Percentiles rank a stretch among this genome's conserved stretches.
Conservation (phyloP, 2,329 filamentous ascomycete species). For the Cladosporium oxysporum region DNA sequence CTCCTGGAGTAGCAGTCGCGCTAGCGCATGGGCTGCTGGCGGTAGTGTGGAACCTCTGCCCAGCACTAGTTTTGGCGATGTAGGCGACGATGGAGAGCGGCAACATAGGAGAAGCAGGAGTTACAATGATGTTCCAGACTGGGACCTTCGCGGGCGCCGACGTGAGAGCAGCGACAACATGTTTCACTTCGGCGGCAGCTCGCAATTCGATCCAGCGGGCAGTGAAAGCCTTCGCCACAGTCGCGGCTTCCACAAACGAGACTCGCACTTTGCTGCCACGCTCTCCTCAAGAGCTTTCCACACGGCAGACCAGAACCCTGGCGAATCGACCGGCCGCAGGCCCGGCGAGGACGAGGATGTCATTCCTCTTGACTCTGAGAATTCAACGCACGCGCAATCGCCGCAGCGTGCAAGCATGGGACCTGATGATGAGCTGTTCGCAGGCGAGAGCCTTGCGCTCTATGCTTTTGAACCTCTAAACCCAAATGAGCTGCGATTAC, state of each 20-base stretch:
- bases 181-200: slow-evolving; percentile 23
- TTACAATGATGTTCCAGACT: slow-evolving; percentile 93
- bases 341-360: slow-evolving; percentile 17
- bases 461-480: slow-evolving; percentile 96
- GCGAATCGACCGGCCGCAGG: slow-evolving; percentile 4
- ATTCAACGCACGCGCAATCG: slow-evolving; percentile 23
- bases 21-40: slow-evolving; percentile 40
- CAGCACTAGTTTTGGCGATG: slow-evolving; percentile 37
- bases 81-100: slow-evolving; percentile 20
- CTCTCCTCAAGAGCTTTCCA: slow-evolving; percentile 32
- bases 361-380: slow-evolving; percentile 35
- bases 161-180: slow-evolving; percentile 40
- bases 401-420: slow-evolving; percentile 35
- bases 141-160: slow-evolving; percentile 46
- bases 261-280: slow-evolving; percentile 55
- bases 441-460: slow-evolving; percentile 90
- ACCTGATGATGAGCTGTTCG: slow-evolving; percentile 86
- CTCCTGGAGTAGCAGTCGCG: slow-evolving; percentile 48
- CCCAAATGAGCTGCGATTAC: slow-evolving; percentile 89
- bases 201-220: slow-evolving; percentile 34
- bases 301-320: slow-evolving; percentile 6
- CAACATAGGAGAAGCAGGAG: slow-evolving; percentile 52
- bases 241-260: slow-evolving; percentile 37
- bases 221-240: slow-evolving; percentile 34
- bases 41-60: slow-evolving; percentile 35